A percentile compares a stretch with the other conserved stretches of the same genome.
These are phyloP conservation scores for Ascomycota sp. DNA, from an alignment of 2,329 filamentous ascomycete genomes.

Conservation along the genomic window DNA sequence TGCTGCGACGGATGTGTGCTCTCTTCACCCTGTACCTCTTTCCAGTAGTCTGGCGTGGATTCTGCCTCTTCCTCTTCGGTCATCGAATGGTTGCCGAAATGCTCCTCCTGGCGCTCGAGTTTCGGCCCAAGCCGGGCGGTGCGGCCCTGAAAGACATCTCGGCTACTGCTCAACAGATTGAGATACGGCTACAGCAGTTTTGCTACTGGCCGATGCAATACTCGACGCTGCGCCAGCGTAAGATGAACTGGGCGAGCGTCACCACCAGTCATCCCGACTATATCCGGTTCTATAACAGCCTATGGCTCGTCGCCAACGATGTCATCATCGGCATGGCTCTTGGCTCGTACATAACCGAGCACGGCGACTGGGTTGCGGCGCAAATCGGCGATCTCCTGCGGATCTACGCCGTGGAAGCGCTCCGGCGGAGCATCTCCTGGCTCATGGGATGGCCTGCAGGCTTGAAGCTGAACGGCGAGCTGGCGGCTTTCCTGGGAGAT, in stretches of 20 bases:
- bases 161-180: slow-evolving; percentile 89
- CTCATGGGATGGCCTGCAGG: slow-evolving; percentile 91
- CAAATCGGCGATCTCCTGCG: slow-evolving; percentile 58
- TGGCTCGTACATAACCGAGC: slow-evolving; percentile 93
- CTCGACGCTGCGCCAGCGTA: slow-evolving; percentile 69
- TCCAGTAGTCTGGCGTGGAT: slow-evolving; percentile 50
- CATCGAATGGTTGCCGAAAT: slow-evolving; percentile 68
- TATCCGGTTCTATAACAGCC: slow-evolving; percentile 94
- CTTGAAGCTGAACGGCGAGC: slow-evolving; percentile 81
- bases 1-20: slow-evolving; percentile 48
- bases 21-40: slow-evolving; percentile 56
- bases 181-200: slow-evolving; percentile 92
- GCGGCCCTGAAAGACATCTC: slow-evolving; percentile 88
- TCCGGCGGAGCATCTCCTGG: slow-evolving; percentile 83
- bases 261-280: slow-evolving; percentile 93
- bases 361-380: slow-evolving; percentile 63
- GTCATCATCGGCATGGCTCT: slow-evolving; percentile 95
- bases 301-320: slow-evolving; percentile 97
- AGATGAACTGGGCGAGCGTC: slow-evolving; percentile 86
- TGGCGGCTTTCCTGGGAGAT: slow-evolving; percentile 85
- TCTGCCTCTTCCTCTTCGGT: slow-evolving; percentile 59
- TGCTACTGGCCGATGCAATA: slow-evolving; percentile 99
- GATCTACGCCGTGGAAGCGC: slow-evolving; percentile 69
- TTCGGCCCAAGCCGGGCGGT: slow-evolving; percentile 55
- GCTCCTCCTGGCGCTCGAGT: slow-evolving; percentile 63